Conservation (phyloP, 495 filamentous ascomycete genomes). For the Cercophora scortea region DNA sequence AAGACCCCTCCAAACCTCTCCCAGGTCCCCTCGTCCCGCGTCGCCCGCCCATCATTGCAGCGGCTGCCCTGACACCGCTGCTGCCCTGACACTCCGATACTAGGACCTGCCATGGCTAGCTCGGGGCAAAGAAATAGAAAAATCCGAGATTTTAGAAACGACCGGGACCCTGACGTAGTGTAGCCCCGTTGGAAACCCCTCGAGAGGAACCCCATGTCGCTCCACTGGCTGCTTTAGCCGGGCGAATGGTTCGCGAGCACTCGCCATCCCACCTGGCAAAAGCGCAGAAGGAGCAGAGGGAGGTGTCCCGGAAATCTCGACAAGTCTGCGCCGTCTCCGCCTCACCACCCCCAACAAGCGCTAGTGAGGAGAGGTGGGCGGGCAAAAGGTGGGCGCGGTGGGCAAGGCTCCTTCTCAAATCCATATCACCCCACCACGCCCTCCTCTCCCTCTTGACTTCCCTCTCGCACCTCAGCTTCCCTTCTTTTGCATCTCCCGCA, state of each 20-base stretch:
- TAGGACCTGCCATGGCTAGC: background rate
- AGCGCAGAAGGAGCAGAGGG: too few species aligned
- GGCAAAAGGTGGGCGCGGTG: too few species aligned
- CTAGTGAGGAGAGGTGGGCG: background rate
- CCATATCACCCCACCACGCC: conserved; percentile 28
- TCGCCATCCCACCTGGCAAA: too few species aligned
- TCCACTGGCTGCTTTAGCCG: conserved; percentile 15
- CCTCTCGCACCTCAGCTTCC: conserved; percentile 14
- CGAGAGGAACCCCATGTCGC: conserved; percentile 2
- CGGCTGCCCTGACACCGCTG: background rate
- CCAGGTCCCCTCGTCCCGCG: too few species aligned
- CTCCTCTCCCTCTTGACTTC: conserved; percentile 18
- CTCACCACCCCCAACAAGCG: conserved; percentile 8
- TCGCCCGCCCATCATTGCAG: too few species aligned
- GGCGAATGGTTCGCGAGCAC: conserved; percentile 12
- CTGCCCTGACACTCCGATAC: background rate
- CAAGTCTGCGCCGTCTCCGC: background rate
- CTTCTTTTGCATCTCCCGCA: conserved; percentile 18
- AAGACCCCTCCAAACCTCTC: too few species aligned
- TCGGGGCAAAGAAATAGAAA: background rate
- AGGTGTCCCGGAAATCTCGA: conserved; percentile 7
- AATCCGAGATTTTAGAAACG: too few species aligned
- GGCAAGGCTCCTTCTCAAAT: background rate
- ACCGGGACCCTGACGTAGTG: too few species aligned
- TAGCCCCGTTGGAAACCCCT: conserved; percentile 7